Base-by-base conservation (phyloP, 176 grass and related monocot genomes). In the Poa pratensis region DNA sequence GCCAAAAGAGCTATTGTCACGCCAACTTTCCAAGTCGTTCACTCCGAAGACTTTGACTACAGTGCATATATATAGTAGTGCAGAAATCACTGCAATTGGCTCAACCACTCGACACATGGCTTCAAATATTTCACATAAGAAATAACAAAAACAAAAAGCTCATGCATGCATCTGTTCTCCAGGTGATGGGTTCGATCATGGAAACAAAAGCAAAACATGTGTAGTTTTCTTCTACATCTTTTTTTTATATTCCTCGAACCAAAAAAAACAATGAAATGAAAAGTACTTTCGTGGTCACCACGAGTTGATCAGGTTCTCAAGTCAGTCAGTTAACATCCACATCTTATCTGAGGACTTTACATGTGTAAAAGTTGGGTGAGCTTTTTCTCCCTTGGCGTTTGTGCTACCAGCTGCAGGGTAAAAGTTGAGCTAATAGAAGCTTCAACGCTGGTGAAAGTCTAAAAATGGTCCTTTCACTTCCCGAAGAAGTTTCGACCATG, bases 11-110 rank as follows among this genome's bases (percentile, higher is more conserved):
- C 79, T 74, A 57, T 50, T 90, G 20, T 87, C 89, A 60, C 7
- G 12, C 27, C 58, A 49, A 73, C 42, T 74, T 86, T 83, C 20
- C 84, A 83, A 73, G 67, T 87, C 75, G 39, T 83, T 78, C 89
- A 75, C 84, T 83, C 58, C 84, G 32, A 68, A 87, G 75, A 87
- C 84, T 90, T 90, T 80, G 89, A 87, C 89, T 87, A 66, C 0
- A 58, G 16, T 14, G 24, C 24, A 34, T 57, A 15, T 57, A 15
- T 59, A 70, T 22, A 17, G 46, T 13, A 46, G 5, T 58, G 30
- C 8, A 9, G 10, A 74, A 75, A 32, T 46, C 46, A 66, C 3
- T 64, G 54, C n/a, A 75, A 73, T 42, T 74, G 45, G 65, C 67
- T 46, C 87, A 48, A 77, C 63, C 32, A 64, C 73, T 86, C 32